Base-by-base conservation (phyloP, 2,329 filamentous ascomycete species). In the Septoria linicola region DNA sequence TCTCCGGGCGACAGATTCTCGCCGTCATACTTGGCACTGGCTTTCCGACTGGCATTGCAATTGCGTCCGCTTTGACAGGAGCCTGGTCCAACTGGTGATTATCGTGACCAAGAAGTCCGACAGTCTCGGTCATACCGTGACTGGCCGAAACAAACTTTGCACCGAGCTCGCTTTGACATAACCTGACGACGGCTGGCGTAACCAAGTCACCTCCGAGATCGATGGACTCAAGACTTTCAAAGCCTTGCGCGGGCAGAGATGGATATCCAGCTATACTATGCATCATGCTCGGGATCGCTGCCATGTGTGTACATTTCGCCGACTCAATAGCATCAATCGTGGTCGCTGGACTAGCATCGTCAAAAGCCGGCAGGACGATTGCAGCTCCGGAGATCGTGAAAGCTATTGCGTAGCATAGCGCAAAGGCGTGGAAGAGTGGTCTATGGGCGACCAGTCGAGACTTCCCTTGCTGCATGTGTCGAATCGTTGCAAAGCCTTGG, bases 121-220 rank as follows among this genome's bases (percentile, higher is more conserved):
- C 35, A 14, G 35, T 39, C 10, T 39, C 35, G 35, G 62, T 70
- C 25, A 64, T 63, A 2, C 54, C 53, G 35, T 39, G 19, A 11
- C 35, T 19, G 3, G 35, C 14, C 10, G 35, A 39, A 16, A 39
- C 16, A 19, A 14, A 39, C 4, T 16, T 13, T 39, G 35, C 35
- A 10, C 16, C 16, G n/a, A 39, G n/a, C 35, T 39, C 19, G 4
- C 19, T 19, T 19, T 39, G 14, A 16, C 35, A 39, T 10, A 16
- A 14, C 13, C 10, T 16, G 35, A 39, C 19, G 11, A 39, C 10
- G 35, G n/a, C 35, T 14, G 35, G 35, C 13, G 35, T 16, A 3
- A 39, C n/a, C 13, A 39, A 10, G 19, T 14, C 35, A 11, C 35
- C 35, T 11, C 35, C 35, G 14, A 39, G 14, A 14, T 39, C 35